phyloP scores from a whole-genome alignment of 129 eudicot genomes.

The Artemisia argyi region DNA sequence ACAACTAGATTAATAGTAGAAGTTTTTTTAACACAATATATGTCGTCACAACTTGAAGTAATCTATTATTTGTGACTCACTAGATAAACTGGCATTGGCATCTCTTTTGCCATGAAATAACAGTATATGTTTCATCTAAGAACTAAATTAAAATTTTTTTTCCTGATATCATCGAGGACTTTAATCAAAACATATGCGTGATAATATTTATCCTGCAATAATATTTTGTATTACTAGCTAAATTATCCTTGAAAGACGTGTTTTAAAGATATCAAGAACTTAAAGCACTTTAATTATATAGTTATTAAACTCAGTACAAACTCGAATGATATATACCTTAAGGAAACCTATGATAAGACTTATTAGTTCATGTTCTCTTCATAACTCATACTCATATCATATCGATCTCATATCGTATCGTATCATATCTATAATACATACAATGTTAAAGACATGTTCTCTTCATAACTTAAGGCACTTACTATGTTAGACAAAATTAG shows the following conservation, averaged over 20 bases:
- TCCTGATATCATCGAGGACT: too few species aligned
- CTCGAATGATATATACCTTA: background rate
- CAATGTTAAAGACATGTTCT: background rate
- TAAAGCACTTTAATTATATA: too few species aligned
- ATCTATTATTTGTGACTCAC: too few species aligned
- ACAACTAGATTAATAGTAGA: background rate
- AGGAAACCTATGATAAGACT: background rate
- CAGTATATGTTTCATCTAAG: too few species aligned
- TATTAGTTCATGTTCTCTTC: background rate
- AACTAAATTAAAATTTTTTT: too few species aligned
- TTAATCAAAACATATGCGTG: too few species aligned
- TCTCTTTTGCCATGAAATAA: background rate
- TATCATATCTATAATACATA: background rate
- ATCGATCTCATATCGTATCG: background rate
- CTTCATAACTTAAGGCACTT: too few species aligned
- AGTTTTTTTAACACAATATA: background rate
- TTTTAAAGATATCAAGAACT: too few species aligned
- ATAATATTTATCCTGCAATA: too few species aligned
- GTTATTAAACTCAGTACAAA: too few species aligned
- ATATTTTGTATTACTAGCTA: slow-evolving; percentile 21
- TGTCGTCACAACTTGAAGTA: background rate
- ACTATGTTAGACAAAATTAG: too few species aligned
- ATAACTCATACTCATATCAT: background rate
- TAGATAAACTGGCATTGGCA: background rate
- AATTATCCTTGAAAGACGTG: too few species aligned